Evolutionary conservation across 1,139 yeast species (phyloP), one percentile per base, ranked within the genome.

Genomic region (Taphrina betulina): DNA sequence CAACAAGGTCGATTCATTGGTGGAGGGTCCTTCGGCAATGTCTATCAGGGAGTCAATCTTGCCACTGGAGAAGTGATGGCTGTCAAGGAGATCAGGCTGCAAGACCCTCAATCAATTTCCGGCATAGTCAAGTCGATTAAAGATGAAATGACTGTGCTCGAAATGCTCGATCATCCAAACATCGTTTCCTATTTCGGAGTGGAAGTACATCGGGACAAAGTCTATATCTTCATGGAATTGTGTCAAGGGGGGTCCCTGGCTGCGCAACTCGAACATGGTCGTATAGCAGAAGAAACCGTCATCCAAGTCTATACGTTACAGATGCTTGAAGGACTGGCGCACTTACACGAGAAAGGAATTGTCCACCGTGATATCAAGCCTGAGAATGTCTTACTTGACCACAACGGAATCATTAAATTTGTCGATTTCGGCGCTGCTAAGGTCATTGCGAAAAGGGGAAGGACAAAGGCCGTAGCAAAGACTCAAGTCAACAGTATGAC

Each of bases 61-160:
- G 97, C 90, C 63, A 88, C 95, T 17, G 97, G 97, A 66, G 95
- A 94, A 48, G 86, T 90, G 1, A 82, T 92, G 85, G 98, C 98
- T 0, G 98, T 92, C 23, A 92, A 92, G 68, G 98, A 92, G 69
- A 90, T 92, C 60, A 78, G 89, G 61, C 82, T 92, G 68, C 96
- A 88, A 65, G 96, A 90, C 65, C 79, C 89, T 38, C 95, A 87
- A 65, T 81, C 95, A 0, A 83, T 90, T 66, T 81, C 86, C 65
- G 85, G 84, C 60, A 81, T 90, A 58, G 89, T 90, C 48, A 95
- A 95, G 42, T 81, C 89, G 3, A 87, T 92, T 61, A 86, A 86
- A 67, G 96, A 90, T 64, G 98, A 92, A 68, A 92, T 92, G 97
- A 85, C 95, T 0, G 96, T 92, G 2, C 73, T 92, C 64, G 97